Percentiles rank a stretch among this genome's conserved stretches.
Evolutionary conservation across 78 protist genomes (phyloP).

Genomic region (Dictyostelium brefeldianum): DNA sequence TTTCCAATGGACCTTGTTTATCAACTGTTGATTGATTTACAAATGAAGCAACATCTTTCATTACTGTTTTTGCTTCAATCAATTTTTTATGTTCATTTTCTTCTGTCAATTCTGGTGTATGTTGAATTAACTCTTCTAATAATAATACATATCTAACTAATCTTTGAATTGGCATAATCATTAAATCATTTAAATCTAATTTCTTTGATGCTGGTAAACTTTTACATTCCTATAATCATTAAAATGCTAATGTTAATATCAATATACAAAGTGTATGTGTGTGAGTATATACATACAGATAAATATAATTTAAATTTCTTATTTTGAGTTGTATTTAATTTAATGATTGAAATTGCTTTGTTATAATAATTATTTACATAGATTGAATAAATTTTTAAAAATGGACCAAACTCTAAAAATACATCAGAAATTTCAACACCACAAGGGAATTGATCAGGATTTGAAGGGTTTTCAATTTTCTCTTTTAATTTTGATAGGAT

Average conservation of each 20-base stretch:
- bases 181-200: slow-evolving; percentile 76
- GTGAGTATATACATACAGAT: slow-evolving; percentile 45
- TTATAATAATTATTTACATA: slow-evolving; percentile 69
- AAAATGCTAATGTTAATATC: background rate
- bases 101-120: slow-evolving; percentile 9
- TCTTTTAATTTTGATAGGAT: slow-evolving; percentile 26
- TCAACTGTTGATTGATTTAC: slow-evolving; percentile 36
- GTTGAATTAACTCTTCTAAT: slow-evolving; percentile 63
- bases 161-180: slow-evolving; percentile 77
- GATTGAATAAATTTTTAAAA: slow-evolving; percentile 61
- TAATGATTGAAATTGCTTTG: slow-evolving; percentile 44
- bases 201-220: slow-evolving; percentile 41
- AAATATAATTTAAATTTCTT: slow-evolving; percentile 59
- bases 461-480: background rate
- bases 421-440: slow-evolving; percentile 33
- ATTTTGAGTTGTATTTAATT: slow-evolving; percentile 7
- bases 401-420: slow-evolving; percentile 60
- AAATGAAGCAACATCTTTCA: slow-evolving; percentile 70
- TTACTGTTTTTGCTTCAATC: slow-evolving; percentile 44
- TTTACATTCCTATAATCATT: slow-evolving; percentile 59
- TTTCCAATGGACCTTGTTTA: background rate
- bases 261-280: background rate
- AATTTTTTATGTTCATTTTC: slow-evolving; percentile 9
- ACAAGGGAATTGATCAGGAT: background rate
- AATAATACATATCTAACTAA: slow-evolving; percentile 75